Base-by-base conservation (phyloP, 148 eudicot species). In the Chenopodium suecicum region DNA sequence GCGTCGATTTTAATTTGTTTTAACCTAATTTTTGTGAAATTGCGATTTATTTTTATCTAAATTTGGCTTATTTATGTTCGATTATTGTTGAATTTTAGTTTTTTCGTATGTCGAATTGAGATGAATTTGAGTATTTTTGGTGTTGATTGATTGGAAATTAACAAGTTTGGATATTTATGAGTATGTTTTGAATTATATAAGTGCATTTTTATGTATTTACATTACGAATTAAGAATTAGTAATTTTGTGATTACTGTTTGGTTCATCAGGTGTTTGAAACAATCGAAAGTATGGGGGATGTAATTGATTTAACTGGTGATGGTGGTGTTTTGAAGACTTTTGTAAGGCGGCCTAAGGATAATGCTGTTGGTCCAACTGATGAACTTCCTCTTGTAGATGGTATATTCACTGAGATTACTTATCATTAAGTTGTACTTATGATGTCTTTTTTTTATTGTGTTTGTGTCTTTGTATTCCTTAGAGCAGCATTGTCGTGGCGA, bases 351-450 rank as follows among this genome's bases (percentile, higher is more conserved):
- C 87, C 98, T 54, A 96, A 92, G 88, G 89, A 94, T 79, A 88
- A 96, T 86, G 94, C 98, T 41, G 68, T 88, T 78, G 88, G 89
- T 85, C 97, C 99, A 85, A 86, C 99, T 1, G 99, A 96, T 64
- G 91, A 88, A 71, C 92, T 94, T 75, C 97, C 98, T 74, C 86
- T 94, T 58, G 85, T 96, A 77, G 99, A 96, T 89, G 99, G 99
- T 96, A 89, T 69, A 68, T 67, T 9, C 3, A 50, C 44, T 41
- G 44, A 41, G 44, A 41, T 4, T 6, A 5, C 44, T 41, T 6
- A 41, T 41, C 44, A 41, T 31, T 31, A 31, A 31, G 1, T 1
- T 31, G 9, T 9, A 47, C 32, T 88, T 29, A 6, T 46, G 23
- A 12, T 50, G 32, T 41, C 37, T 41, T 2, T 70, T 70, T 27